Evolutionary conservation across 306 rosid species (phyloP), one percentile per base, ranked within the genome.

Genomic region (Cicer bijugum): DNA sequence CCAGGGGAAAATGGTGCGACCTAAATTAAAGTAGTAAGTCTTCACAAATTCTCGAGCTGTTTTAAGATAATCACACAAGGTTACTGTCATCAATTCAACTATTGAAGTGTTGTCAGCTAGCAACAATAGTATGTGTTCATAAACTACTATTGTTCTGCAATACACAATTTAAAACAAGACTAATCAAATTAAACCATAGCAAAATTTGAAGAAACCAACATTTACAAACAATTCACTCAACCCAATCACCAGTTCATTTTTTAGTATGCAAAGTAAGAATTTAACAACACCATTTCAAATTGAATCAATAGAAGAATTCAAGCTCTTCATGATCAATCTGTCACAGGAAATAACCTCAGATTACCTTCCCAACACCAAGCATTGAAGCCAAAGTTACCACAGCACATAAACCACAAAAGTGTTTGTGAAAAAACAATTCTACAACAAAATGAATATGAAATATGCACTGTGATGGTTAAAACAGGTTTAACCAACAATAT

Each of bases 371-470:
- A 15, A 6, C 9, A 7, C 10, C 63, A 50, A 62, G 55, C 66
- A 74, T 23, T 33, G 35, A 8, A 74, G 56, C 44, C 35, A 7
- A 7, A 67, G 47, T 51, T 43, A 39, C 63, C 55, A 12, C 55
- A 48, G 5, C 55, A 48, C 55, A 48, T 48, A 47, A 5, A 47
- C 17, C 6, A 47, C 17, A 12, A 12, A 10, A 47, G 16, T 47
- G 12, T 47, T 47, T 47, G 1, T 6, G 15, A 20, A 46, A 47
- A 47, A 47, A 17, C 53, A 47, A 47, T 47, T 15, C 52, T 47
- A 47, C 14, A 20, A 20, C 12, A 47, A 47, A 12, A 12, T 12
- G 15, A 12, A 48, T 15, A 48, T 48, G 2, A 48, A 48, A 48
- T n/a, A 48, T 48, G 53, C 53, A 5, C 7, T 47, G 2, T 47